phyloP scores from a whole-genome alignment of 2,329 filamentous ascomycete species.

The Aspergillus clavatus region DNA sequence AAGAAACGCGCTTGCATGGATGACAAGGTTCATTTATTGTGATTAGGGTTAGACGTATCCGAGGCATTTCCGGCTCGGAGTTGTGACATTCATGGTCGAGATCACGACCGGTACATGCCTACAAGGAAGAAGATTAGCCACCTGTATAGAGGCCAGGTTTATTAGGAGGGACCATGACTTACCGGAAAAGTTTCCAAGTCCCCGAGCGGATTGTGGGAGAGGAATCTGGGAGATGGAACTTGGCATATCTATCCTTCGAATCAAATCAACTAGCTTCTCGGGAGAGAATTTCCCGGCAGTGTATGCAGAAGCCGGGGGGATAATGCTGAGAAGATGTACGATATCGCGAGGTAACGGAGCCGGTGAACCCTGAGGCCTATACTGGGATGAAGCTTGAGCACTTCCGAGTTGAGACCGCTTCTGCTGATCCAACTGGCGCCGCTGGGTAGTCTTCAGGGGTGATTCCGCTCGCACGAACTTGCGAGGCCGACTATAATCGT shows the following conservation, averaged over 20 bases:
- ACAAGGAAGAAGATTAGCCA: conserved; percentile 2
- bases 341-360: conserved; percentile 68
- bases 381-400: conserved; percentile 24
- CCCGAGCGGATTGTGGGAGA: conserved; percentile 30
- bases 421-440: conserved; percentile 76
- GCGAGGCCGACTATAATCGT: conserved; percentile 67
- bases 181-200: conserved; percentile 32
- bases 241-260: conserved; percentile 65
- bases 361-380: conserved; percentile 52
- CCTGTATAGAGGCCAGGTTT: not conserved
- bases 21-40: too few relatives aligned
- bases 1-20: not conserved
- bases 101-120: conserved; percentile 10
- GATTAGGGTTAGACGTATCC: not conserved
- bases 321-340: conserved; percentile 61
- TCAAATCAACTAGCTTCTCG: conserved; percentile 65
- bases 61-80: not conserved
- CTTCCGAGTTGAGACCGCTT: conserved; percentile 42
- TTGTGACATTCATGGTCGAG: not conserved
- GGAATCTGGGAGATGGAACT: conserved; percentile 43
- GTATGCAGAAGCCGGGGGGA: conserved; percentile 70
- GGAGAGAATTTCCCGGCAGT: conserved; percentile 66
- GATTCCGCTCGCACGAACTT: conserved; percentile 88
- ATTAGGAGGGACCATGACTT: conserved; percentile 14
- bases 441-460: conserved; percentile 84